Evolutionary conservation across 768 basidiomycete species (phyloP).

Genomic region (Trametes punicea): DNA sequence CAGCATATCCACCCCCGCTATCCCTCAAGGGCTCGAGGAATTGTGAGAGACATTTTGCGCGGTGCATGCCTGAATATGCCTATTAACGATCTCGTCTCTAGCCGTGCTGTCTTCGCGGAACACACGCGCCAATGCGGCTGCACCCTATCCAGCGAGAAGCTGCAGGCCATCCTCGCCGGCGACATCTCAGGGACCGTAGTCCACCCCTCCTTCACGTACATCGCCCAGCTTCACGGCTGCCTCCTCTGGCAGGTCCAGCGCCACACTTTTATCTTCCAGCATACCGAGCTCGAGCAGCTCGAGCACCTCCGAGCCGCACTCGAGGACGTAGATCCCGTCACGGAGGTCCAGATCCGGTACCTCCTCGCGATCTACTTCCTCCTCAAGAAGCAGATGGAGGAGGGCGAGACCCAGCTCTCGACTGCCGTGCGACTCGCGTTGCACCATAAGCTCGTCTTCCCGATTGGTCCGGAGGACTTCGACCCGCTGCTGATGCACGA

Average conservation of each 20-base stretch:
- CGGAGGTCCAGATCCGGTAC: conserved; percentile 23
- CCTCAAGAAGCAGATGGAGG: conserved; percentile 18
- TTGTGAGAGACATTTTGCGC: conserved; percentile 11
- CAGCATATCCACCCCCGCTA: conserved; percentile 3
- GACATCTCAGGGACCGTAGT: conserved; percentile 24
- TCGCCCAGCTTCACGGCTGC: conserved; percentile 26
- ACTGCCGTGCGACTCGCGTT: conserved; percentile 16
- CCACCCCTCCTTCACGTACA: conserved; percentile 24
- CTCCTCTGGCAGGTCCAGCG: conserved; percentile 24
- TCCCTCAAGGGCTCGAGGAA: conserved; percentile 14
- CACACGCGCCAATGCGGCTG: conserved; percentile 24
- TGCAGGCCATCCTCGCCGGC: conserved; percentile 24
- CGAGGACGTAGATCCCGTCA: conserved; percentile 16
- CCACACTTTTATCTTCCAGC: conserved; percentile 6
- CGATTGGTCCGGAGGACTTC: not conserved
- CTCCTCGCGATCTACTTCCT: conserved; percentile 24
- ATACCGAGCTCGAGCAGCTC: conserved; percentile 14
- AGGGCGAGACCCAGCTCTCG: conserved; percentile 21
- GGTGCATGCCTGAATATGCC: not conserved
- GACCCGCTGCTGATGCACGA: conserved; percentile 4
- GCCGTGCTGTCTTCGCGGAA: conserved; percentile 23
- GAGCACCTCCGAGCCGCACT: conserved; percentile 15
- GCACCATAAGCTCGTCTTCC: conserved; percentile 14
- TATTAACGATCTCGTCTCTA: not conserved
- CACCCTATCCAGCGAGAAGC: conserved; percentile 19